phyloP scores from a whole-genome alignment of 2,329 filamentous ascomycete genomes.

The Colletotrichum sp. region DNA sequence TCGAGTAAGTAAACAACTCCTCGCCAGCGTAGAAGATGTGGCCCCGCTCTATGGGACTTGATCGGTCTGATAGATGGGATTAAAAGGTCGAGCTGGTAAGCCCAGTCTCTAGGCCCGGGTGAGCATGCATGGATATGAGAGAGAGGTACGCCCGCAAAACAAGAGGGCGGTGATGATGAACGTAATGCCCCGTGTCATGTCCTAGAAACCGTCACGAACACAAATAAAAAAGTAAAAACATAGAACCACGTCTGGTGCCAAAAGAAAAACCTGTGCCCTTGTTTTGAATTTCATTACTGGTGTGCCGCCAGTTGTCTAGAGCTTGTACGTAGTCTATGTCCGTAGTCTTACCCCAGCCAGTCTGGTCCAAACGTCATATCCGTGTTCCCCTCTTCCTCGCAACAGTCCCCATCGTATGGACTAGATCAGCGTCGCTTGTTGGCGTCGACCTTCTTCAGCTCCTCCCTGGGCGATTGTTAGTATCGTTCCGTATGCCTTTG shows the following conservation, averaged over 20 bases:
- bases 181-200: constrained; percentile 17
- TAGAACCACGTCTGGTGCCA: background rate
- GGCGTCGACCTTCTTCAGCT: constrained; percentile 91
- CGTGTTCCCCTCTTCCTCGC: background rate
- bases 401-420: background rate
- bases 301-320: constrained; percentile 10
- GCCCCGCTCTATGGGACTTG: constrained; percentile 4
- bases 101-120: constrained; percentile 37
- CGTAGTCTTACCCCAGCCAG: background rate
- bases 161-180: constrained; percentile 14
- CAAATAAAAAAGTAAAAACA: background rate
- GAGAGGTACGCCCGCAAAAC: background rate
- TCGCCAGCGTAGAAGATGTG: background rate
- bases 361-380: background rate
- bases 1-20: constrained; percentile 69
- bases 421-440: constrained; percentile 64
- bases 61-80: constrained; percentile 33
- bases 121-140: background rate
- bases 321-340: constrained; percentile 11
- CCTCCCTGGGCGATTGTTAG: constrained; percentile 65
- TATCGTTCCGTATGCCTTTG: constrained; percentile 22
- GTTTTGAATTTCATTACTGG: constrained; percentile 12
- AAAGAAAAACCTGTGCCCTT: background rate
- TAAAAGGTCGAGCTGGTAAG: constrained; percentile 34
- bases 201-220: constrained; percentile 12